These are phyloP conservation scores for Carnegiea gigantea DNA, from an alignment of 179 eudicot species.

Conservation along the genomic window DNA sequence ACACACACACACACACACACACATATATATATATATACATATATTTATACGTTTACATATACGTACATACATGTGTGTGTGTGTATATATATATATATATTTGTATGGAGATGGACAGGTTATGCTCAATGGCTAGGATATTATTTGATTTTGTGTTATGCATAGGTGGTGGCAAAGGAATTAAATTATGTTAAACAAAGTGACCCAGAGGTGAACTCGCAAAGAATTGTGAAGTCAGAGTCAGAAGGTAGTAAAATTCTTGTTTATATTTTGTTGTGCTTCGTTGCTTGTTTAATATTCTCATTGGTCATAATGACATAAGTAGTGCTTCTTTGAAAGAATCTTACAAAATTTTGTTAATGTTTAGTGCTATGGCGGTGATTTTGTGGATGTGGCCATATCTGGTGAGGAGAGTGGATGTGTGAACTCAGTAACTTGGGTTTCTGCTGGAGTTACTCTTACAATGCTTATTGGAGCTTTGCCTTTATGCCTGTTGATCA, in stretches of 20 bases:
- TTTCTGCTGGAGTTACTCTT: too few relatives aligned
- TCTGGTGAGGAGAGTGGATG: neutral
- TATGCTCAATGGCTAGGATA: neutral
- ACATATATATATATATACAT: too few relatives aligned
- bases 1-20: too few relatives aligned
- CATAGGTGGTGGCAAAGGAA: slow-evolving; percentile 64
- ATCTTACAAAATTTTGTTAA: neutral
- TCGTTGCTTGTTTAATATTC: neutral
- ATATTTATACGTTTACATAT: too few relatives aligned
- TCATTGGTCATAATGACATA: neutral
- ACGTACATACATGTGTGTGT: too few relatives aligned
- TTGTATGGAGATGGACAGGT: too few relatives aligned
- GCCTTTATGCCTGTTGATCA: too few relatives aligned
- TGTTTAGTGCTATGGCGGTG: neutral
- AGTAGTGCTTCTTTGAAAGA: neutral
- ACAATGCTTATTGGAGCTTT: too few relatives aligned
- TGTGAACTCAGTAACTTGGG: too few relatives aligned
- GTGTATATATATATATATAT: too few relatives aligned
- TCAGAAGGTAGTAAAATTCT: slow-evolving; percentile 25
- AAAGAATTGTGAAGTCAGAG: slow-evolving; percentile 28
- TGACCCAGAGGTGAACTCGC: slow-evolving; percentile 25
- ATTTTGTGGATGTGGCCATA: neutral
- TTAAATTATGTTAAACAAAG: slow-evolving; percentile 53
- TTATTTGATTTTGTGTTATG: slow-evolving; percentile 13
- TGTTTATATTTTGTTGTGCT: neutral